Evolutionary conservation across 2,329 filamentous ascomycete species (phyloP).

Genomic region (Claviceps sp.): DNA sequence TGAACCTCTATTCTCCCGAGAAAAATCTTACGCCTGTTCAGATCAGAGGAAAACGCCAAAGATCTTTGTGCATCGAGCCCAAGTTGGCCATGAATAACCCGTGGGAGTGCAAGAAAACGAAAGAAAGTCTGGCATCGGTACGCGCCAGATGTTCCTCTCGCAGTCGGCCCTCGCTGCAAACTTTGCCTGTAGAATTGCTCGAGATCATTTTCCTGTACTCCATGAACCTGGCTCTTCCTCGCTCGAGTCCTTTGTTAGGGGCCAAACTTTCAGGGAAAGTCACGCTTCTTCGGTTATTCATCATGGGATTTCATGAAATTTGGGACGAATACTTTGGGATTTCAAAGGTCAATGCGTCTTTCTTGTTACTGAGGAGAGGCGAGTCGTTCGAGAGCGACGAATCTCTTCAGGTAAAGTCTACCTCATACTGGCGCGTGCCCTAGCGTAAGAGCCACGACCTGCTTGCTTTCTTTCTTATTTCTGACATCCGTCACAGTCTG

Average conservation of each 20-base stretch:
- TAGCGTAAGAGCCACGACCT: neutral
- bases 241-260: slow-evolving; percentile 30
- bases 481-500: slow-evolving; percentile 20
- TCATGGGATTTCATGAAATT: slow-evolving; percentile 22
- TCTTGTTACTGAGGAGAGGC: neutral
- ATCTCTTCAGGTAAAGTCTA: slow-evolving; percentile 28
- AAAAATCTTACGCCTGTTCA: slow-evolving; percentile 38
- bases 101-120: slow-evolving; percentile 13
- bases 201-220: slow-evolving; percentile 39
- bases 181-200: slow-evolving; percentile 38
- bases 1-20: neutral
- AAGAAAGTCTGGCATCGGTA: slow-evolving; percentile 16
- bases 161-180: slow-evolving; percentile 16
- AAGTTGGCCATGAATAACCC: slow-evolving; percentile 1
- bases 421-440: neutral
- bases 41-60: slow-evolving; percentile 31
- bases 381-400: slow-evolving; percentile 21
- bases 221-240: slow-evolving; percentile 33
- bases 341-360: neutral
- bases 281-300: slow-evolving; percentile 24
- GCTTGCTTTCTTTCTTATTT: neutral
- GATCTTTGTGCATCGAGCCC: slow-evolving; percentile 7
- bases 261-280: slow-evolving; percentile 28
- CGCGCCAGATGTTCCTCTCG: slow-evolving; percentile 15
- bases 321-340: slow-evolving; percentile 26